Evolutionary conservation across 805 yeast species (phyloP).

Genomic region (Cephaloascus fragrans): DNA sequence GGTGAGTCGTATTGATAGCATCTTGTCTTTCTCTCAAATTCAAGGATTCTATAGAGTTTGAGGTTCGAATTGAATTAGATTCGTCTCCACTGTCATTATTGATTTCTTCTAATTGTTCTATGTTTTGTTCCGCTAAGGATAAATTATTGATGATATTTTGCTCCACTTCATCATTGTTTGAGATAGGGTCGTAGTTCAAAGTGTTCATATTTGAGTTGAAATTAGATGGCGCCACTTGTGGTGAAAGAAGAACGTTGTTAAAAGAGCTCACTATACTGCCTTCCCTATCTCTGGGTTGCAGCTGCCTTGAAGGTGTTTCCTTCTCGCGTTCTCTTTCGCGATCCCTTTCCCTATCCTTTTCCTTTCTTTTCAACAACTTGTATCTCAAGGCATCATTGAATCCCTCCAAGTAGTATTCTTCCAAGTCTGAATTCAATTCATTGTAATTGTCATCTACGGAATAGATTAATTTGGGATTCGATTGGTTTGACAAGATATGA

Average conservation of each 20-base stretch:
- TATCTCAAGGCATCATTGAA: slow-evolving; percentile 58
- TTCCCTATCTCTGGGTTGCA: no score
- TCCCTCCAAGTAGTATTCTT: slow-evolving; percentile 60
- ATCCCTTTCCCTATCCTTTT: slow-evolving; percentile 2
- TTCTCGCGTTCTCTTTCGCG: slow-evolving; percentile 16
- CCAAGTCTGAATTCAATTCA: slow-evolving; percentile 55
- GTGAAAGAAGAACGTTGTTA: no score
- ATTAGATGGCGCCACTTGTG: no score
- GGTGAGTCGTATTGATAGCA: slow-evolving; percentile 94
- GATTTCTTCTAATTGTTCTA: slow-evolving; percentile 3
- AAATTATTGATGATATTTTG: slow-evolving; percentile 7
- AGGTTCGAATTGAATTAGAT: slow-evolving; percentile 16
- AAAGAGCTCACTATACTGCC: no score
- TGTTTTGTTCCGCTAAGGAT: slow-evolving; percentile 13
- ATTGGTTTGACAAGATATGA: neutral
- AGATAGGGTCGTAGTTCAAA: neutral
- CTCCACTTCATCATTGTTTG: slow-evolving; percentile 3
- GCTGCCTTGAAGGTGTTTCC: no score
- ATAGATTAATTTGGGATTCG: slow-evolving; percentile 32
- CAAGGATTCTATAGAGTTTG: slow-evolving; percentile 63
- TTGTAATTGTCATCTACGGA: slow-evolving; percentile 78
- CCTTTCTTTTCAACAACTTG: slow-evolving; percentile 13
- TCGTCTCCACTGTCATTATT: slow-evolving; percentile 12
- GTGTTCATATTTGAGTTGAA: slow-evolving; percentile 8
- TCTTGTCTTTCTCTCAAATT: slow-evolving; percentile 89